Conservation (phyloP, 345 rosid species). For the Eutrema yunnanense region DNA sequence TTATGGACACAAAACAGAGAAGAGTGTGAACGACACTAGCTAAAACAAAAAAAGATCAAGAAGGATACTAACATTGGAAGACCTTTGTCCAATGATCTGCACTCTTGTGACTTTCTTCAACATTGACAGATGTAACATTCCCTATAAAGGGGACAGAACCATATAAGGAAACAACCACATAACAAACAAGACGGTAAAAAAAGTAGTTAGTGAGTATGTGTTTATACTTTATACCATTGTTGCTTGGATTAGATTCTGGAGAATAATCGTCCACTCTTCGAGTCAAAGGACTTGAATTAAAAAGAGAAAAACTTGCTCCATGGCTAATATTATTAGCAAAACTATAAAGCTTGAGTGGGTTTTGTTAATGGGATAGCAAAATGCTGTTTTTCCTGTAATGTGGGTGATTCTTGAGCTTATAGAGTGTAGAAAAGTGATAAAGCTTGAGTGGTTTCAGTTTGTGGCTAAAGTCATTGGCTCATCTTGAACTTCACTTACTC, state of each 20-base stretch:
- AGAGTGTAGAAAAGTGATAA: no score
- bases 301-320: conserved; percentile 61
- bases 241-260: conserved; percentile 29
- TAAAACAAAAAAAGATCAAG: neutral
- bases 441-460: no score
- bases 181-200: neutral
- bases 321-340: conserved; percentile 28
- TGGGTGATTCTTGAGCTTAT: no score
- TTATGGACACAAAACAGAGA: neutral
- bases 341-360: no score
- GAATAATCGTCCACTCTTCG: conserved; percentile 49
- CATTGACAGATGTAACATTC: conserved; percentile 15
- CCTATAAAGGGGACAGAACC: conserved; percentile 13
- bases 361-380: no score
- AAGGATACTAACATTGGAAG: neutral
- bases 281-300: conserved; percentile 71
- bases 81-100: conserved; percentile 41
- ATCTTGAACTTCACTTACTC: no score
- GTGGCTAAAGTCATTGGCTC: no score
- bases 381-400: no score
- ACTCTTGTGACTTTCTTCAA: conserved; percentile 26
- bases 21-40: neutral
- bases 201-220: neutral
- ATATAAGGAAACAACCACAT: neutral
- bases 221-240: conserved; percentile 32